Conservation (phyloP, 2,329 filamentous ascomycete species). For the Aureobasidium namibiae region DNA sequence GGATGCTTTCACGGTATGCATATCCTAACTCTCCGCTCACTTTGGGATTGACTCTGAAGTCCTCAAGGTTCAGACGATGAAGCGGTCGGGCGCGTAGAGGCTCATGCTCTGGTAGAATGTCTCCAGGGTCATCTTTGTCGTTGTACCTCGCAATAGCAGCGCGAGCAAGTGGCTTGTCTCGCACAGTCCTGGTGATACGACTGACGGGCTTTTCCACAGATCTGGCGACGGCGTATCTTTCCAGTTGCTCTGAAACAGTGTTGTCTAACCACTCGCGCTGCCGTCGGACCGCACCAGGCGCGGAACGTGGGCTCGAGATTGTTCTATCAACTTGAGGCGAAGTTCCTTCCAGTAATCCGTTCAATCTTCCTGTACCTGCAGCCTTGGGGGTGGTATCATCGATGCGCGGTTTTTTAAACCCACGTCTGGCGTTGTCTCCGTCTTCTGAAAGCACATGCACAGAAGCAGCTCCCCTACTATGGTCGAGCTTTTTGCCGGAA, state of each 20-base stretch:
- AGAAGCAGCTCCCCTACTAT: slow-evolving; percentile 5
- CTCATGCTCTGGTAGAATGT: slow-evolving; percentile 27
- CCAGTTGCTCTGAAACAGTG: not conserved
- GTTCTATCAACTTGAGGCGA: slow-evolving; percentile 3
- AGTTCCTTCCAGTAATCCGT: not conserved
- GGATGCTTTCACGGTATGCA: slow-evolving; percentile 67
- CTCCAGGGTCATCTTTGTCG: slow-evolving; percentile 15
- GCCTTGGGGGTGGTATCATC: not conserved
- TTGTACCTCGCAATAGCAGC: not conserved
- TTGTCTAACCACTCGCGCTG: not conserved
- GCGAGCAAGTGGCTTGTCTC: not conserved
- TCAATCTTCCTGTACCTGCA: not conserved
- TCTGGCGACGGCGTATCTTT: not conserved
- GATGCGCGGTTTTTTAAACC: slow-evolving; percentile 6
- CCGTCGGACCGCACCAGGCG: not conserved
- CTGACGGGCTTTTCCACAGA: not conserved
- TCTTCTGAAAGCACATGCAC: slow-evolving; percentile 14
- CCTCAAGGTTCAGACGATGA: slow-evolving; percentile 51
- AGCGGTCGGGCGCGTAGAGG: slow-evolving; percentile 52
- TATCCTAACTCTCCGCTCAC: slow-evolving; percentile 60
- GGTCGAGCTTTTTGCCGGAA: not conserved
- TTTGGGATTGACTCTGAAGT: slow-evolving; percentile 76
- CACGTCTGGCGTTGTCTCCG: not conserved
- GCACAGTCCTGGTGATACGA: not conserved
- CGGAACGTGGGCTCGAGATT: slow-evolving; percentile 7